A percentile compares a stretch with the other conserved stretches of the same genome.
phyloP scores from a whole-genome alignment of 768 basidiomycete genomes.

The Termitomyces eurrhizus region DNA sequence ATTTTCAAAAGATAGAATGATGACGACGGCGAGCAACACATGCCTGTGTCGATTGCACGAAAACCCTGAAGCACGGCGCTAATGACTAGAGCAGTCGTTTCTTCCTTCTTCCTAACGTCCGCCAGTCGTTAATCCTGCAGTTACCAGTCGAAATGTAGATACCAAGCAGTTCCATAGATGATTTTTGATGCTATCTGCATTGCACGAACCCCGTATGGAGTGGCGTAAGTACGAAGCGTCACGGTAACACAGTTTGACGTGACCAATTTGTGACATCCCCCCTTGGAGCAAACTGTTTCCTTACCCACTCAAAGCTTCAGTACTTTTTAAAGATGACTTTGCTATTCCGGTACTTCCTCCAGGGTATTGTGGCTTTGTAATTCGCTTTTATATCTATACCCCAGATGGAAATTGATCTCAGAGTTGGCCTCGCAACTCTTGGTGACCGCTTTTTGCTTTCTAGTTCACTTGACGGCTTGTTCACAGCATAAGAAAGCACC shows the following conservation, averaged over 20 bases:
- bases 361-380: too few species aligned
- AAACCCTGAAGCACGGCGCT: constrained; percentile 75
- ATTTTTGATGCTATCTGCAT: constrained; percentile 35
- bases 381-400: too few species aligned
- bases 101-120: constrained; percentile 66
- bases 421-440: too few species aligned
- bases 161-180: constrained; percentile 66
- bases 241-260: not conserved
- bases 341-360: too few species aligned
- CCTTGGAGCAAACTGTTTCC: too few species aligned
- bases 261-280: not conserved
- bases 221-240: constrained; percentile 1
- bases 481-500: too few species aligned
- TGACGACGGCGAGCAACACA: constrained; percentile 11
- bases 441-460: too few species aligned
- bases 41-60: constrained; percentile 80
- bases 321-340: not conserved
- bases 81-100: constrained; percentile 63
- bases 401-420: too few species aligned
- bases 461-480: too few species aligned
- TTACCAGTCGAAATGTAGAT: constrained; percentile 7
- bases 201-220: not conserved
- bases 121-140: constrained; percentile 1
- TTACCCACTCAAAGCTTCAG: too few species aligned
- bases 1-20: not conserved